Percentiles rank a stretch among this genome's conserved stretches.
phyloP scores from a whole-genome alignment of 805 yeast species.

The Teunomyces cretensis region DNA sequence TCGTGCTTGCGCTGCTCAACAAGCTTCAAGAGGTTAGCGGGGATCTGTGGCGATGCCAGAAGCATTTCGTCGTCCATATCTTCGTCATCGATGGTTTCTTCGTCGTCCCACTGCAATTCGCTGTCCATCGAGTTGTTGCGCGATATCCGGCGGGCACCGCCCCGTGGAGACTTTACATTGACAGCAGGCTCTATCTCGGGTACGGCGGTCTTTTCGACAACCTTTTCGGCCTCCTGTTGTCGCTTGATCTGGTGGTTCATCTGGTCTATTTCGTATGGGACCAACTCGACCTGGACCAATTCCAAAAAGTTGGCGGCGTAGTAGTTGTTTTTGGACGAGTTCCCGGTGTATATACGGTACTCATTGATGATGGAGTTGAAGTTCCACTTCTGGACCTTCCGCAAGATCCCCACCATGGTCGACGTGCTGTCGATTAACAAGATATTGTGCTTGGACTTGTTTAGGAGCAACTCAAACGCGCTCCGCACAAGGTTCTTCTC shows the following conservation, averaged over 20 bases:
- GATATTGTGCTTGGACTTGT: conserved; percentile 63
- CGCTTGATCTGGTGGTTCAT: conserved; percentile 19
- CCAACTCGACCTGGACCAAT: conserved; percentile 55
- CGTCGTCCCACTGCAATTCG: conserved; percentile 22
- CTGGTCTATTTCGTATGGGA: conserved; percentile 41
- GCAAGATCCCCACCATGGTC: conserved; percentile 73
- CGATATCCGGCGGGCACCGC: background rate
- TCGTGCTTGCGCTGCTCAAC: conserved; percentile 51
- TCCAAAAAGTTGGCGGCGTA: conserved; percentile 82
- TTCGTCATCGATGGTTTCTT: conserved; percentile 36
- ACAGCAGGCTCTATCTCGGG: background rate
- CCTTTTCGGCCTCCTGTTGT: conserved; percentile 9
- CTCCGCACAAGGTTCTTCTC: conserved; percentile 63
- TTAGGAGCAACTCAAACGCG: conserved; percentile 64
- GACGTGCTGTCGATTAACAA: conserved; percentile 78
- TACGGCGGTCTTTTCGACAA: background rate
- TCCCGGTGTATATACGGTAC: conserved; percentile 64
- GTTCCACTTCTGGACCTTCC: conserved; percentile 88
- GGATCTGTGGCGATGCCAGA: conserved; percentile 70
- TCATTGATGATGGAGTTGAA: conserved; percentile 82
- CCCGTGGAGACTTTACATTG: background rate
- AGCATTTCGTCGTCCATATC: conserved; percentile 45
- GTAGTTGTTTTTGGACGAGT: conserved; percentile 72
- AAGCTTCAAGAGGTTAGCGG: conserved; percentile 54
- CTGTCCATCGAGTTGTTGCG: conserved; percentile 13